phyloP scores from a whole-genome alignment of 192 early-diverging fungal species.

The Helicostylum pulchrum region DNA sequence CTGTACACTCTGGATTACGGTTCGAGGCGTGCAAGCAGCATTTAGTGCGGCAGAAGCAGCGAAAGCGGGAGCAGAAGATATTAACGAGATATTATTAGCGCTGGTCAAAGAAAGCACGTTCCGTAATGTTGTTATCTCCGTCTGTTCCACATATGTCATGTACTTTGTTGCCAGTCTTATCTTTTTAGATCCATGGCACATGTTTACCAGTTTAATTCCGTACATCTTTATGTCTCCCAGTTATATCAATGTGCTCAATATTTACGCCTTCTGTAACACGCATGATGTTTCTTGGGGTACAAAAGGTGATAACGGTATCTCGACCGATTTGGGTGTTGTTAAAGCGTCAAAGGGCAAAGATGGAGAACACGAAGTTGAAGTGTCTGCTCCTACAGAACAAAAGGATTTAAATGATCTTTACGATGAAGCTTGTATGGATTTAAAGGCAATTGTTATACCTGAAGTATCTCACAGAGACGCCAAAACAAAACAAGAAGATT shows the following conservation, averaged over 20 bases:
- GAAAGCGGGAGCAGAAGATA: conserved; percentile 10
- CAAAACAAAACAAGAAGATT: conserved; percentile 47
- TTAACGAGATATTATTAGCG: conserved; percentile 29
- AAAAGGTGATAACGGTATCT: conserved; percentile 66
- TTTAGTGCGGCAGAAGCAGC: background rate
- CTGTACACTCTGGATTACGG: conserved; percentile 34
- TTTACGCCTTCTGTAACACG: conserved; percentile 82
- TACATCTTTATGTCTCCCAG: conserved; percentile 74
- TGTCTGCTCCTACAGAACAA: conserved; percentile 55
- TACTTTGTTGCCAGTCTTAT: conserved; percentile 64
- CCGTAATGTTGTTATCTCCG: conserved; percentile 50
- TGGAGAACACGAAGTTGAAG: conserved; percentile 47
- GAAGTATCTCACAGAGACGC: conserved; percentile 57
- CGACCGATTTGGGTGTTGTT: conserved; percentile 49
- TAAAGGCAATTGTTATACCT: conserved; percentile 44
- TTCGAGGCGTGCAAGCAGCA: conserved; percentile 19
- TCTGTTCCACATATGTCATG: conserved; percentile 65
- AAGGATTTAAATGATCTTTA: conserved; percentile 83
- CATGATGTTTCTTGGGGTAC: conserved; percentile 89
- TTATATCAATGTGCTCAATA: conserved; percentile 76
- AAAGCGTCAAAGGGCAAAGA: conserved; percentile 45
- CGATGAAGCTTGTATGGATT: conserved; percentile 66
- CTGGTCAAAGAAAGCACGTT: conserved; percentile 43
- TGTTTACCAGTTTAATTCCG: conserved; percentile 68
- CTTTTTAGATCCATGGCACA: conserved; percentile 76